phyloP scores from a whole-genome alignment of 2,329 filamentous ascomycete species.

The Nigrograna mackinnonii region DNA sequence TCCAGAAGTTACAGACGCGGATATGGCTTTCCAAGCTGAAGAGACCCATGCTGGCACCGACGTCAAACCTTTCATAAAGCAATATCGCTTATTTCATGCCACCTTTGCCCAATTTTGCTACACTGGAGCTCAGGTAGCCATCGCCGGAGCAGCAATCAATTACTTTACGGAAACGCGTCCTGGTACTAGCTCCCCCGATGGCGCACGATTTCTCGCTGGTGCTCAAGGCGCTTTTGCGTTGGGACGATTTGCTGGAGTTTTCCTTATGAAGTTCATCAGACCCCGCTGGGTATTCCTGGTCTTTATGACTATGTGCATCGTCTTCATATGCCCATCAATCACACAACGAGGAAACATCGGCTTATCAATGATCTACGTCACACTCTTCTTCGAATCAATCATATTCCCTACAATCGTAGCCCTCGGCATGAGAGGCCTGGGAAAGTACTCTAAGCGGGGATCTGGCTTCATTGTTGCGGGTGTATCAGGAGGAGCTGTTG shows the following conservation, averaged over 20 bases:
- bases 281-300: constrained; percentile 72
- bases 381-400: constrained; percentile 81
- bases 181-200: constrained; percentile 52
- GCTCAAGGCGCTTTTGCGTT: constrained; percentile 74
- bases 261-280: constrained; percentile 68
- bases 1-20: constrained; percentile 63
- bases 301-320: constrained; percentile 67
- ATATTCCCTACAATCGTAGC: constrained; percentile 83
- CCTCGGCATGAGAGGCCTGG: constrained; percentile 75
- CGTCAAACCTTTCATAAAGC: constrained; percentile 57
- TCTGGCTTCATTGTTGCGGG: constrained; percentile 73
- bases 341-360: constrained; percentile 55
- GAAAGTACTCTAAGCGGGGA: constrained; percentile 76
- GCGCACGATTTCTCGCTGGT: constrained; percentile 71
- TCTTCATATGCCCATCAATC: constrained; percentile 60
- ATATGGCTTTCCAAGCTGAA: constrained; percentile 59
- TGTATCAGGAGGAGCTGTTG: constrained; percentile 71
- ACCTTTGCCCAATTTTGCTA: constrained; percentile 80
- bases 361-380: constrained; percentile 67
- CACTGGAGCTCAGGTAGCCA: constrained; percentile 70
- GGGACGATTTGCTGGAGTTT: constrained; percentile 70
- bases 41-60: constrained; percentile 40
- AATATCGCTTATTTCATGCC: constrained; percentile 76
- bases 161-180: constrained; percentile 51
- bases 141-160: constrained; percentile 42